These are phyloP conservation scores for Orbilia blumenaviensis DNA, from an alignment of 2,329 filamentous ascomycete species.

Conservation along the genomic window DNA sequence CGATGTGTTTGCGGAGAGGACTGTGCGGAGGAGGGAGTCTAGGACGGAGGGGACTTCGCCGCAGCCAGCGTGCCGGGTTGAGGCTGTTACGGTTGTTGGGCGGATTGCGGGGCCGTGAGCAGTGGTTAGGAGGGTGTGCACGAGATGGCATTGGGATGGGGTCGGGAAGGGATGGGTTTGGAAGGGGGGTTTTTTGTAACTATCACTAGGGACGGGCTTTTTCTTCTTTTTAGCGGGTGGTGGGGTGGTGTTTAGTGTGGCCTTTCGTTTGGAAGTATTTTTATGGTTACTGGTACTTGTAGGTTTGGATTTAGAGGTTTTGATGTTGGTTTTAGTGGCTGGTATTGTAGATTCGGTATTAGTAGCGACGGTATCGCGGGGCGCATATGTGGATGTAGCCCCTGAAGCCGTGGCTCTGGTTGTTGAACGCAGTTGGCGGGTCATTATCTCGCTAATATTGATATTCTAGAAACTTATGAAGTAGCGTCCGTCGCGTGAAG, in stretches of 20 bases:
- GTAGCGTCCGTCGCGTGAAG: no score
- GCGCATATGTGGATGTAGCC: no score
- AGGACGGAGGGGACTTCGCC: slow-evolving; percentile 66
- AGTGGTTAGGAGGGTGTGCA: slow-evolving; percentile 71
- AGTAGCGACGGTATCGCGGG: no score
- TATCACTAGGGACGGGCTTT: slow-evolving; percentile 12
- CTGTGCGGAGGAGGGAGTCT: slow-evolving; percentile 66
- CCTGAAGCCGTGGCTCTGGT: not conserved
- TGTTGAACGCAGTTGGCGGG: slow-evolving; percentile 31
- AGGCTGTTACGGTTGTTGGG: slow-evolving; percentile 74
- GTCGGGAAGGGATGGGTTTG: slow-evolving; percentile 74
- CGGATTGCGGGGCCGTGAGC: slow-evolving; percentile 72
- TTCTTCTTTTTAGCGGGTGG: slow-evolving; percentile 61
- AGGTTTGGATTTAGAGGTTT: not conserved
- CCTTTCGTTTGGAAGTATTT: slow-evolving; percentile 62
- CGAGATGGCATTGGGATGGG: slow-evolving; percentile 73
- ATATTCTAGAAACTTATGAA: not conserved
- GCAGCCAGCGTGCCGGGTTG: slow-evolving; percentile 74
- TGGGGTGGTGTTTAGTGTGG: slow-evolving; percentile 55
- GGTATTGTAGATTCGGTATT: slow-evolving; percentile 21
- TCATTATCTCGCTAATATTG: slow-evolving; percentile 20
- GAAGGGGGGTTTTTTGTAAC: slow-evolving; percentile 71
- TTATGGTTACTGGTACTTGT: slow-evolving; percentile 63
- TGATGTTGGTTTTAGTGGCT: slow-evolving; percentile 61
- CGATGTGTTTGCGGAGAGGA: slow-evolving; percentile 68